Percentiles rank a stretch among this genome's conserved stretches.
Conservation (phyloP, 768 basidiomycete species). For the Tricholoma hemisulphureum region DNA sequence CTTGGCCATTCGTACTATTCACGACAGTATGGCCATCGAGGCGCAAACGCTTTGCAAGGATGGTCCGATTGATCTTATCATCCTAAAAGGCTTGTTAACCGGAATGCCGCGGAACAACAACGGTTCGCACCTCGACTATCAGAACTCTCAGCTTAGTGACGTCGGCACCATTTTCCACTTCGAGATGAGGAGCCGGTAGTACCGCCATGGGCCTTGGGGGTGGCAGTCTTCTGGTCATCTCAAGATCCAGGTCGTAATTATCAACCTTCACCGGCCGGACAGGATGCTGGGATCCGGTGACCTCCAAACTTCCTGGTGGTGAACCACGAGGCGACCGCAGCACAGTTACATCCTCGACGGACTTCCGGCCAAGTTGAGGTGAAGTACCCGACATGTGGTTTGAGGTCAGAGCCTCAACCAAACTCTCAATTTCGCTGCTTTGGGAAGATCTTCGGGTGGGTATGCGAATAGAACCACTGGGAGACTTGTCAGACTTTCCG, state of each 20-base stretch:
- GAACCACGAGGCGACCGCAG: neutral
- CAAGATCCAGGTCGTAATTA: slow-evolving; percentile 16
- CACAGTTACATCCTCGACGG: neutral
- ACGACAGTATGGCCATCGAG: slow-evolving; percentile 66
- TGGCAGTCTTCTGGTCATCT: slow-evolving; percentile 8
- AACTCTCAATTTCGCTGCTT: slow-evolving; percentile 38
- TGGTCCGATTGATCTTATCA: slow-evolving; percentile 69
- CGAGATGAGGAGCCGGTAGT: neutral
- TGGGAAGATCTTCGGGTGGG: slow-evolving; percentile 29
- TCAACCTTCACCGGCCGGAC: slow-evolving; percentile 38
- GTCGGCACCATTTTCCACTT: neutral
- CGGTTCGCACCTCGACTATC: slow-evolving; percentile 59
- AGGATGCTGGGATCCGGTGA: slow-evolving; percentile 27
- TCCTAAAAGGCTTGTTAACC: slow-evolving; percentile 42
- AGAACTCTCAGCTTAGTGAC: slow-evolving; percentile 43
- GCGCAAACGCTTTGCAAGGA: slow-evolving; percentile 65
- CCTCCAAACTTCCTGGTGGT: slow-evolving; percentile 20
- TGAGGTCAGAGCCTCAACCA: slow-evolving; percentile 49
- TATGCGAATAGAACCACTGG: slow-evolving; percentile 18
- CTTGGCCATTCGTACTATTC: slow-evolving; percentile 72
- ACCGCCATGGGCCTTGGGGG: neutral
- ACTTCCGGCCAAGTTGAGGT: neutral
- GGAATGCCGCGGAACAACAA: neutral
- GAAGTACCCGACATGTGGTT: slow-evolving; percentile 21
- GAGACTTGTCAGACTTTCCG: slow-evolving; percentile 17